These are phyloP conservation scores for Vanderwaltozyma polyspora DNA, from an alignment of 805 yeast genomes.

Conservation along the genomic window DNA sequence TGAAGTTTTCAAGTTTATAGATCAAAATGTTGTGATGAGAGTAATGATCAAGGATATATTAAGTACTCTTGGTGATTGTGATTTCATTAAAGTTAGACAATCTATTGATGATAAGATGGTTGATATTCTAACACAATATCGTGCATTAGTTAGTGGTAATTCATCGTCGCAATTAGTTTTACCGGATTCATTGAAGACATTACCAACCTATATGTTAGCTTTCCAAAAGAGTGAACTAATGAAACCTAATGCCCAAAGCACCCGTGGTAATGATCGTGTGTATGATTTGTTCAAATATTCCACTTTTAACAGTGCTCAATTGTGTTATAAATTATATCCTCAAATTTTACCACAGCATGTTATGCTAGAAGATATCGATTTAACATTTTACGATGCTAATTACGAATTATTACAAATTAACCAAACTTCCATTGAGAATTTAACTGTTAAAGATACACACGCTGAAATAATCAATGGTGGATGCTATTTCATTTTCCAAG, in stretches of 20 bases:
- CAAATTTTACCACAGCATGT: conserved; percentile 60
- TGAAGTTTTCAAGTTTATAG: conserved; percentile 67
- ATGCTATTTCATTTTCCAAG: conserved; percentile 64
- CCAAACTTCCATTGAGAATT: conserved; percentile 35
- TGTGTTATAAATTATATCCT: conserved; percentile 68
- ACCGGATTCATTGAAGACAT: conserved; percentile 67
- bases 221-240: conserved; percentile 58
- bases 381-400: conserved; percentile 31
- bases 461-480: conserved; percentile 47
- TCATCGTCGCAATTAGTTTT: conserved; percentile 48
- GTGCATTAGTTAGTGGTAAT: conserved; percentile 33
- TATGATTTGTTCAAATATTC: conserved; percentile 34
- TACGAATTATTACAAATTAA: conserved; percentile 28
- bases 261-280: conserved; percentile 52
- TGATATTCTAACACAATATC: conserved; percentile 47
- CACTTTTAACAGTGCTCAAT: conserved; percentile 39
- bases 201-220: conserved; percentile 54
- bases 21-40: conserved; percentile 52
- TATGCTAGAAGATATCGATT: conserved; percentile 42
- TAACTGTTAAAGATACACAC: conserved; percentile 30
- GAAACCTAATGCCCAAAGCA: conserved; percentile 24
- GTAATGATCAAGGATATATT: conserved; percentile 39
- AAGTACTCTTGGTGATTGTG: conserved; percentile 30
- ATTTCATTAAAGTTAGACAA: conserved; percentile 36
- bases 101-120: conserved; percentile 42